Conservation (phyloP, 2,329 filamentous ascomycete species). For the Fusarium coicis region DNA sequence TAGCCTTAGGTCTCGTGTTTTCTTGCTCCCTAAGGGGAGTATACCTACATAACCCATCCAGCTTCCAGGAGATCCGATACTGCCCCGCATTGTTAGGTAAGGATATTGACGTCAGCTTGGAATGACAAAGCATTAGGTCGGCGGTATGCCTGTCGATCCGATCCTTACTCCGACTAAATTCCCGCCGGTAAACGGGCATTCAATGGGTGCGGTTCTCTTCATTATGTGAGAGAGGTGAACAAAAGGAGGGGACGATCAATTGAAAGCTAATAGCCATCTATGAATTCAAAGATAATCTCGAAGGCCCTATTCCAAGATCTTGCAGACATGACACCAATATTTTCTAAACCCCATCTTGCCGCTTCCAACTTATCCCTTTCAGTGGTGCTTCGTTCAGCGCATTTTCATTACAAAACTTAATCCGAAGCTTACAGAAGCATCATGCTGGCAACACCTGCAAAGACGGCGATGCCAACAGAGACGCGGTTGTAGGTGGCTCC, state of each 20-base stretch:
- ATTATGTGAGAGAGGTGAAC: neutral
- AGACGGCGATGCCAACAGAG: constrained; percentile 14
- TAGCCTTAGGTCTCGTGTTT: no score
- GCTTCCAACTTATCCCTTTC: neutral
- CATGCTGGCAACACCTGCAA: constrained; percentile 26
- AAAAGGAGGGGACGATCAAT: constrained; percentile 31
- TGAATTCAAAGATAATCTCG: neutral
- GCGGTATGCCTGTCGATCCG: constrained; percentile 14
- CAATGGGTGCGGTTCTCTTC: neutral
- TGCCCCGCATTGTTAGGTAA: neutral
- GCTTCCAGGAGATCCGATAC: neutral
- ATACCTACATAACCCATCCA: neutral
- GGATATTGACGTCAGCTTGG: constrained; percentile 5
- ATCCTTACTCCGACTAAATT: constrained; percentile 25
- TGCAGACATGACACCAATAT: neutral
- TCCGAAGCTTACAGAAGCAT: constrained; percentile 24
- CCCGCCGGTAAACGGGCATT: constrained; percentile 1
- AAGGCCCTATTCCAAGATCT: constrained; percentile 16
- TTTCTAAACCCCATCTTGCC: neutral
- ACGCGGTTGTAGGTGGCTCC: constrained; percentile 24
- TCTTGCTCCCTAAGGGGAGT: no score
- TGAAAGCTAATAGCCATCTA: constrained; percentile 14
- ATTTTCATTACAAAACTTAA: neutral
- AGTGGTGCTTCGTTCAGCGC: neutral
- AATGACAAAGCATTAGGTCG: constrained; percentile 7